Evolutionary conservation across 139 green algal species (phyloP).

Genomic region (Trebouxia sp.): DNA sequence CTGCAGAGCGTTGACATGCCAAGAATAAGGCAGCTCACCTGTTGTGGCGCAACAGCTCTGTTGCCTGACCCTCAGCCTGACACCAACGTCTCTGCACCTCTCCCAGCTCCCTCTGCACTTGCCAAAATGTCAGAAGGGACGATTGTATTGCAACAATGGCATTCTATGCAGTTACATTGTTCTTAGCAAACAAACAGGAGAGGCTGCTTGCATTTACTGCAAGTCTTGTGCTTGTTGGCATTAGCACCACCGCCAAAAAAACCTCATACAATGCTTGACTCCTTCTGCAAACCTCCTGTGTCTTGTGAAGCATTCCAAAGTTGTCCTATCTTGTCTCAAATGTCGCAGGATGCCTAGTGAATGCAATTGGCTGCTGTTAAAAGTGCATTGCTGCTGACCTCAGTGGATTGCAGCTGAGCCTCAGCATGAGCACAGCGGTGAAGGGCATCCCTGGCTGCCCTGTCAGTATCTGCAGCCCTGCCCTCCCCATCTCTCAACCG

Average conservation of each 20-base stretch:
- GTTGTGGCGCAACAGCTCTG: not conserved
- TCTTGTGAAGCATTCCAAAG: not conserved
- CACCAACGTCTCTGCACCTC: not conserved
- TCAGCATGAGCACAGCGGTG: constrained; percentile 11
- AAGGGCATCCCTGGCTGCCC: constrained; percentile 20
- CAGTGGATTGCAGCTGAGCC: constrained; percentile 10
- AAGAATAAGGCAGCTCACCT: not conserved
- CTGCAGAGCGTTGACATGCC: too few relatives aligned
- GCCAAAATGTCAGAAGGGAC: too few relatives aligned
- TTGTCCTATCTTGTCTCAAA: too few relatives aligned
- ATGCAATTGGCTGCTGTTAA: not conserved
- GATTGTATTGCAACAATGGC: too few relatives aligned
- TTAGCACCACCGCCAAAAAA: too few relatives aligned
- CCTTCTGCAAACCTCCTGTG: not conserved
- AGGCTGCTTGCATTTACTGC: too few relatives aligned
- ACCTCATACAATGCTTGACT: not conserved
- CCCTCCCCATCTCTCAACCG: not conserved
- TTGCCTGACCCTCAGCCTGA: not conserved
- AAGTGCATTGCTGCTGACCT: not conserved
- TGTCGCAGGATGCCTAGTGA: too few relatives aligned
- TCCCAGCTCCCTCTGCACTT: constrained; percentile 4
- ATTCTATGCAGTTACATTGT: too few relatives aligned
- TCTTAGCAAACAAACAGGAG: too few relatives aligned
- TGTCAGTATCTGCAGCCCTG: constrained; percentile 9
- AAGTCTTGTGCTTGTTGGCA: too few relatives aligned